Evolutionary conservation across 202 grass and related monocot species (phyloP).

Genomic region (Schoenoplectus triqueter): DNA sequence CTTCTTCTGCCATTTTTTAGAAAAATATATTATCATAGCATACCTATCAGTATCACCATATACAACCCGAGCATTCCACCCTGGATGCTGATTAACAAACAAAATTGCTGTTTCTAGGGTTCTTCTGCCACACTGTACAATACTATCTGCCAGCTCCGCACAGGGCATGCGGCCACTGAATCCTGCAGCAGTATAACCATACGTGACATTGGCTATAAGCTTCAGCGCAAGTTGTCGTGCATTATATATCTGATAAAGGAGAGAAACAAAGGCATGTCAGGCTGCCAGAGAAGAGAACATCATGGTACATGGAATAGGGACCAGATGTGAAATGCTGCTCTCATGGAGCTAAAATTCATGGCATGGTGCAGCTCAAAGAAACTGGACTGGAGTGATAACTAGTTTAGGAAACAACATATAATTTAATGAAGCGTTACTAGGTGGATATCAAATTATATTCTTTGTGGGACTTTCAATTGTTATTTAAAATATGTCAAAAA

Average conservation of each 20-base stretch:
- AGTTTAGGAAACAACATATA: background rate
- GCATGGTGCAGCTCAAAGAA: background rate
- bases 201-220: slow-evolving; percentile 96
- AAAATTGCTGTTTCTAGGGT: slow-evolving; percentile 92
- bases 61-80: slow-evolving; percentile 89
- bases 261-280: slow-evolving; percentile 22
- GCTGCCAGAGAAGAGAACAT: background rate
- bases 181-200: slow-evolving; percentile 97
- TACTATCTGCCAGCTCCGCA: slow-evolving; percentile 96
- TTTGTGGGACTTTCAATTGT: background rate
- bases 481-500: slow-evolving; percentile 7
- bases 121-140: slow-evolving; percentile 94
- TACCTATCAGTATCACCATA: slow-evolving; percentile 99
- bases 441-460: background rate
- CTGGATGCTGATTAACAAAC: slow-evolving; percentile 80
- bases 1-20: slow-evolving; percentile 11
- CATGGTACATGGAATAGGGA: background rate
- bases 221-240: slow-evolving; percentile 96
- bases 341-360: background rate
- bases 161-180: slow-evolving; percentile 97
- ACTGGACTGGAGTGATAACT: background rate
- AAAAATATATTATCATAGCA: background rate
- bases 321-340: background rate
- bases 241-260: slow-evolving; percentile 76
- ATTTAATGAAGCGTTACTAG: background rate